phyloP scores from a whole-genome alignment of 169 alveolate species.

The Besnoitia besnoiti region DNA sequence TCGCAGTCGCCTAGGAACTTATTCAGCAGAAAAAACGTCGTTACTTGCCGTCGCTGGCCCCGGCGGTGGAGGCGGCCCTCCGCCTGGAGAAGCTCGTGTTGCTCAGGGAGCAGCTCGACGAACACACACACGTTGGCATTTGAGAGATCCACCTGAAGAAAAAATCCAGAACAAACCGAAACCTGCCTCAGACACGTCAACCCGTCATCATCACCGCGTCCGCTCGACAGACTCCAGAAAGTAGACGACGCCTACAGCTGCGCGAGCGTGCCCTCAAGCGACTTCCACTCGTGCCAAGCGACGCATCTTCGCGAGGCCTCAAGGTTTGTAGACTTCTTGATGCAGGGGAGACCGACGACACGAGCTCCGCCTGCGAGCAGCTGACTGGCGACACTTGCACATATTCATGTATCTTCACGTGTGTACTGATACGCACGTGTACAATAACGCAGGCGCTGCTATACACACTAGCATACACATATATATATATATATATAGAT shows the following conservation, averaged over 20 bases:
- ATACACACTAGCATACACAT: neutral
- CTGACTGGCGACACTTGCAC: too few species aligned
- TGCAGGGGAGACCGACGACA: too few species aligned
- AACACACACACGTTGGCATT: conserved; percentile 61
- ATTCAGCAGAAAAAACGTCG: conserved; percentile 49
- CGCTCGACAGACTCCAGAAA: neutral
- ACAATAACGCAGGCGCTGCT: neutral
- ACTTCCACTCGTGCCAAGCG: too few species aligned
- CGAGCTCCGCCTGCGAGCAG: too few species aligned
- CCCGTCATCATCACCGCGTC: neutral
- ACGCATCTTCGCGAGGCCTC: too few species aligned
- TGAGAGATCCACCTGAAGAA: conserved; percentile 59
- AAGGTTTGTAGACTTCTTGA: too few species aligned
- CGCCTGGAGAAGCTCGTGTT: conserved; percentile 68
- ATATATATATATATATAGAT: neutral
- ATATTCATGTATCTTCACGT: neutral
- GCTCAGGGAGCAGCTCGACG: conserved; percentile 59
- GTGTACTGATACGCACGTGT: neutral
- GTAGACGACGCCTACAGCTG: too few species aligned
- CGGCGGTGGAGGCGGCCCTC: conserved; percentile 69
- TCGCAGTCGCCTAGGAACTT: neutral
- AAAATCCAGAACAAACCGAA: neutral
- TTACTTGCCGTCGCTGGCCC: conserved; percentile 64
- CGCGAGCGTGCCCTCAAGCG: too few species aligned
- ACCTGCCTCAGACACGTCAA: neutral